A percentile compares a stretch with the other conserved stretches of the same genome.
phyloP scores from a whole-genome alignment of 768 basidiomycete species.

The Tulasnella calospora region DNA sequence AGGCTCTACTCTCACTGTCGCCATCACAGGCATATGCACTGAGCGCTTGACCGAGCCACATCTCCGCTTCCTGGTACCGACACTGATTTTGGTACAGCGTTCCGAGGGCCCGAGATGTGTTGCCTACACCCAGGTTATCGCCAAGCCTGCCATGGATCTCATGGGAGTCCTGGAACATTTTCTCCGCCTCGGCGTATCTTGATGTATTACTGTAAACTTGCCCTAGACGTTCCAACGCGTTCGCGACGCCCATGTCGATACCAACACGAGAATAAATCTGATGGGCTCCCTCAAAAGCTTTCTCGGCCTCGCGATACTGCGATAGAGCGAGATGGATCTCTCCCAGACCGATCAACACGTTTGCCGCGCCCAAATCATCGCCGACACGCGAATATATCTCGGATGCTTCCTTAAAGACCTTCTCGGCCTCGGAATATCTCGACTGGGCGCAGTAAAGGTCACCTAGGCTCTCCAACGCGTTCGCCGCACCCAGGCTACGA shows the following conservation, averaged over 20 bases:
- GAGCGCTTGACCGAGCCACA: background rate
- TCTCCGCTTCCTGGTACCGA: background rate
- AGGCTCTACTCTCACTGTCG: background rate
- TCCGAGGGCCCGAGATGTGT: background rate
- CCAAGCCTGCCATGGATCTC: background rate
- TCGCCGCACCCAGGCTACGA: background rate
- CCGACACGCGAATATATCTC: background rate
- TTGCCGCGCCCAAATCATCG: background rate
- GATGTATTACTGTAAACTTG: background rate
- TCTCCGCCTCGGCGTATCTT: background rate
- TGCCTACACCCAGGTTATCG: background rate
- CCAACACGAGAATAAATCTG: background rate
- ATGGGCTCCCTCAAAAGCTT: background rate
- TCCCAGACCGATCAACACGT: background rate
- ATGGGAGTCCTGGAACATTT: background rate
- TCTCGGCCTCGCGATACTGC: background rate
- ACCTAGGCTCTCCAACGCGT: background rate
- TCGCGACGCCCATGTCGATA: background rate
- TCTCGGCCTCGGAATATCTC: background rate
- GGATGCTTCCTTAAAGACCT: background rate
- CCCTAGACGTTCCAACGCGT: background rate
- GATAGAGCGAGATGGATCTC: background rate
- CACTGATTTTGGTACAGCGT: background rate
- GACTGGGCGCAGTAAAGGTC: background rate
- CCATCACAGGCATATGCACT: background rate